A percentile compares a stretch with the other conserved stretches of the same genome.
phyloP scores from a whole-genome alignment of 2,329 filamentous ascomycete genomes.

The Harringtonia lauricola region DNA sequence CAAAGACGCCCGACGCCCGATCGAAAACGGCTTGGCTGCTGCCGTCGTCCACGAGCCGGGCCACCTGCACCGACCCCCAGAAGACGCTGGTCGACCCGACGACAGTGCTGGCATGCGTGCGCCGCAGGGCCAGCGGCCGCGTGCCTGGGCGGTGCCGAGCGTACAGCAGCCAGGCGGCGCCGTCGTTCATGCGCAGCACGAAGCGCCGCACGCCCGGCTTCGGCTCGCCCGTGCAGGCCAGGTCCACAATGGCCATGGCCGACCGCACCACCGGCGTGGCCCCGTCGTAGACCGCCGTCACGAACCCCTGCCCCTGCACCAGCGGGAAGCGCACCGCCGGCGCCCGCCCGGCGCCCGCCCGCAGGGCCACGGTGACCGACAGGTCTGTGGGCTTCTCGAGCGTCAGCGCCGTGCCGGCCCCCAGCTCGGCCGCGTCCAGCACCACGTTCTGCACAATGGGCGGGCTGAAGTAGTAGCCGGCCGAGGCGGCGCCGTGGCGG shows the following conservation, averaged over 20 bases:
- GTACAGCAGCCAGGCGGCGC: slow-evolving; percentile 71
- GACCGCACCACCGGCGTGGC: slow-evolving; percentile 64
- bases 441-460: slow-evolving; percentile 72
- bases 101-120: slow-evolving; percentile 49
- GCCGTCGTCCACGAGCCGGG: slow-evolving; percentile 61
- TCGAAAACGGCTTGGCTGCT: slow-evolving; percentile 49
- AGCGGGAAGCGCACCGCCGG: slow-evolving; percentile 67
- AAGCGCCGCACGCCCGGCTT: slow-evolving; percentile 66
- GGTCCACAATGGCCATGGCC: slow-evolving; percentile 24
- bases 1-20: slow-evolving; percentile 62
- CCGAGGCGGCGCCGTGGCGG: slow-evolving; percentile 35
- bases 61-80: slow-evolving; percentile 69
- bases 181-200: slow-evolving; percentile 59
- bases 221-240: neutral
- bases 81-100: slow-evolving; percentile 58
- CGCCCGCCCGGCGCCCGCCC: slow-evolving; percentile 30
- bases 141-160: slow-evolving; percentile 45
- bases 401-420: slow-evolving; percentile 43
- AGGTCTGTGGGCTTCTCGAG: slow-evolving; percentile 43
- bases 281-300: slow-evolving; percentile 66
- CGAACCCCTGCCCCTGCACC: slow-evolving; percentile 80
- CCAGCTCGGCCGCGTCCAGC: slow-evolving; percentile 68
- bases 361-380: slow-evolving; percentile 58
- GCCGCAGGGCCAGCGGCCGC: slow-evolving; percentile 52
- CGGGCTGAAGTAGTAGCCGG: slow-evolving; percentile 68